Evolutionary conservation across 805 yeast species (phyloP), one percentile per base, ranked within the genome.

Genomic region (Candida patagonica): DNA sequence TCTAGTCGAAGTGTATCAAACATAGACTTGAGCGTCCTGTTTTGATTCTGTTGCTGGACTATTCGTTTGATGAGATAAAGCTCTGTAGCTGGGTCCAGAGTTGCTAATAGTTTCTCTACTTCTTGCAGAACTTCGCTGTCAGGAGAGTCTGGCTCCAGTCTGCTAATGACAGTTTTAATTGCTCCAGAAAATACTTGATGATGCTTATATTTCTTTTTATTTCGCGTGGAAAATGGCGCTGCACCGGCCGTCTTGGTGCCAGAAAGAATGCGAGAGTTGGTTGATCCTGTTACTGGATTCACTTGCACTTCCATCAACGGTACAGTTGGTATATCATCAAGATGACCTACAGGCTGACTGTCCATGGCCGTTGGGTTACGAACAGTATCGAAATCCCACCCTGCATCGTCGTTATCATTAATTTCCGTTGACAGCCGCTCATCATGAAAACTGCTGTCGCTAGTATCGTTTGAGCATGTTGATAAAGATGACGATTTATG

Each of bases 381-480:
- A 26, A 61, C 45, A 3, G 67, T 62, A 31, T 55, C 67, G 45
- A 63, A 63, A 37, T 61, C 59, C 67, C 67, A 63, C 30, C 51
- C 60, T 13, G 52, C 62, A 24, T 54, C 58, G n/a, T 52, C 53
- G 20, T 46, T 50, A n/a, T 42, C 44, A 16, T 29, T 26, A 6
- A 25, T 23, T 33, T 43, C 46, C 46, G 23, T 13, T 12, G 17
- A 25, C 24, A 9, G 10, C 13, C 13, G 24, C 9, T 32, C 35
- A 25, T 32, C 26, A 6, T 12, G 10, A 16, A 17, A 32, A 6
- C 25, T 19, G 9, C 9, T 8, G 13, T 13, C 35, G 8, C 24
- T 9, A 5, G 31, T 15, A n/a, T 17, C 13, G 9, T 12, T n/a
- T 24, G 26, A 24, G 8, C 26, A 8, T 10, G 17, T 20, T 5